These are phyloP conservation scores for Colletotrichum sp. DNA, from an alignment of 2,329 filamentous ascomycete species.

Conservation along the genomic window DNA sequence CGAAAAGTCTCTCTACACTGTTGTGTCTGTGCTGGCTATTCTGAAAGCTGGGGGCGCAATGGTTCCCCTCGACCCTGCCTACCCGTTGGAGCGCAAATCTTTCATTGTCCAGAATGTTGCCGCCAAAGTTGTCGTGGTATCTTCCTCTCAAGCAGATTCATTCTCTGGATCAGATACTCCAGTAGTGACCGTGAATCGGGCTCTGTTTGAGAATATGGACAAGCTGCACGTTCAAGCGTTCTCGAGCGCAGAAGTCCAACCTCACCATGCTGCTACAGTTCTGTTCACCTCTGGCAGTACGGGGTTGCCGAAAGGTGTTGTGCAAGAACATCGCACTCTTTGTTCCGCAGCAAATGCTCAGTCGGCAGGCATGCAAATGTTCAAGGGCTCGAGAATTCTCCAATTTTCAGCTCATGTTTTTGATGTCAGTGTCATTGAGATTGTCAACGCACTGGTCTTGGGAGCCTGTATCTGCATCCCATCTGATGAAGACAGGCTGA, in stretches of 20 bases:
- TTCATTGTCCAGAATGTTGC: background rate
- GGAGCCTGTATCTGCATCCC: slow-evolving; percentile 43
- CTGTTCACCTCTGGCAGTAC: slow-evolving; percentile 62
- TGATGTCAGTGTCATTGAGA: slow-evolving; percentile 41
- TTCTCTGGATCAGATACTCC: background rate
- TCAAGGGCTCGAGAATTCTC: background rate
- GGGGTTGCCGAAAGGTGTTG: slow-evolving; percentile 56
- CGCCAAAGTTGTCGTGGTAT: background rate
- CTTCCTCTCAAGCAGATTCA: background rate
- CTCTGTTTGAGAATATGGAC: background rate
- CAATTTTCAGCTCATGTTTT: slow-evolving; percentile 37
- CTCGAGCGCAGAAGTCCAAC: background rate
- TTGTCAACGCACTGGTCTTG: slow-evolving; percentile 39
- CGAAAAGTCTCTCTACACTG: slow-evolving; percentile 30
- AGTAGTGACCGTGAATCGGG: background rate
- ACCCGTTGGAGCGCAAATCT: slow-evolving; percentile 6
- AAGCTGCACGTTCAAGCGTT: background rate
- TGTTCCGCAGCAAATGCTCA: slow-evolving; percentile 24
- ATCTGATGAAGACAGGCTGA: slow-evolving; percentile 39
- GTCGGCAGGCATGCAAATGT: background rate
- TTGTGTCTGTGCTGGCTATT: slow-evolving; percentile 33
- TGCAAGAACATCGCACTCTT: slow-evolving; percentile 34
- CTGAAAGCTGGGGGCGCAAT: slow-evolving; percentile 37
- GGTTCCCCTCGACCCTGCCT: slow-evolving; percentile 30
- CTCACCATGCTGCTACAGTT: slow-evolving; percentile 32